These are phyloP conservation scores for Alternaria panax DNA, from an alignment of 2,329 filamentous ascomycete genomes.

Conservation along the genomic window DNA sequence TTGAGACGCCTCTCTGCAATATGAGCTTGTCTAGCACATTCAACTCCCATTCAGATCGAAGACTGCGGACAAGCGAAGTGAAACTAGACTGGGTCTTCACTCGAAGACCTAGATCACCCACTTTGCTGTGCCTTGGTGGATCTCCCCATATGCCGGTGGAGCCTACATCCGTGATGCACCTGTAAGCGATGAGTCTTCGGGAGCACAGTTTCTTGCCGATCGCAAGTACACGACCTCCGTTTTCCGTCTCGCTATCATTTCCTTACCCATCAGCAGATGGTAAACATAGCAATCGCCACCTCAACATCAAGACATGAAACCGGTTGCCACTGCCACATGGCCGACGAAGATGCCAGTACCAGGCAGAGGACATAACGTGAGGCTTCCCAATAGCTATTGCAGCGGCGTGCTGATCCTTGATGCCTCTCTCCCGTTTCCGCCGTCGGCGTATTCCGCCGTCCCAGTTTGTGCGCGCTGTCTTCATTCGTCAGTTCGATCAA, in stretches of 20 bases:
- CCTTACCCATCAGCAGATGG: neutral
- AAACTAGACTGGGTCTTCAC: neutral
- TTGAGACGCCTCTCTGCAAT: slow-evolving; percentile 9
- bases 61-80: slow-evolving; percentile 5
- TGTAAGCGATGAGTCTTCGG: slow-evolving; percentile 1
- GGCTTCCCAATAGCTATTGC: slow-evolving; percentile 9
- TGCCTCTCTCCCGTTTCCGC: slow-evolving; percentile 7
- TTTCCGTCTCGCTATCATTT: neutral
- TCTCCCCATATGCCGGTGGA: slow-evolving; percentile 9
- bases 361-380: neutral
- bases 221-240: neutral
- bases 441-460: slow-evolving; percentile 9
- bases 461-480: neutral
- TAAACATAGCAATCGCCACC: slow-evolving; percentile 13
- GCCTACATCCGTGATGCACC: slow-evolving; percentile 5
- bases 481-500: neutral
- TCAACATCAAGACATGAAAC: neutral
- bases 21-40: slow-evolving; percentile 2
- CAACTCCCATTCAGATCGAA: neutral
- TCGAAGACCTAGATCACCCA: neutral
- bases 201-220: slow-evolving; percentile 1
- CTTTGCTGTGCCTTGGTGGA: neutral
- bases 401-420: slow-evolving; percentile 9
- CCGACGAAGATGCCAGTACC: slow-evolving; percentile 4
- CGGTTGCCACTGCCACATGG: slow-evolving; percentile 19